phyloP scores from a whole-genome alignment of 768 basidiomycete genomes.

The Suillus clintonianus region DNA sequence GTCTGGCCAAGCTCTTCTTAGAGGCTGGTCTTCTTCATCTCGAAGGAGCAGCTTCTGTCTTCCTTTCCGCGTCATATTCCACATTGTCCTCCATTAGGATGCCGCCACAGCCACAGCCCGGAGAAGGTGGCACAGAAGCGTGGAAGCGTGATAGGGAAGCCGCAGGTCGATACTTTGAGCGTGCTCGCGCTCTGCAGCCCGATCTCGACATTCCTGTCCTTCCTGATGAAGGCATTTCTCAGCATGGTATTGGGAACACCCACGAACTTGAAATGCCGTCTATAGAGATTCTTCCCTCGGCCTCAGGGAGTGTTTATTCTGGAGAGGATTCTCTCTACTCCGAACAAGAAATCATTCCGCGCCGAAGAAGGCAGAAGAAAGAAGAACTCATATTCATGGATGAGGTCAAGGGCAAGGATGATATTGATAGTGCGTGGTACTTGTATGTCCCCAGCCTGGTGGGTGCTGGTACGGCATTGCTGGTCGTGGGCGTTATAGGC shows the following conservation, averaged over 20 bases:
- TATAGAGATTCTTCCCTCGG: constrained; percentile 47
- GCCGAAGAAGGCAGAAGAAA: constrained; percentile 56
- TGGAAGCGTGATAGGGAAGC: constrained; percentile 77
- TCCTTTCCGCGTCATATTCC: constrained; percentile 73
- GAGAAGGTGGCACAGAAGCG: constrained; percentile 63
- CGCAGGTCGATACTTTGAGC: constrained; percentile 72
- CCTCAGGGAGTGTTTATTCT: constrained; percentile 29
- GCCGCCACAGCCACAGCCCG: constrained; percentile 50
- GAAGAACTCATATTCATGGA: constrained; percentile 53
- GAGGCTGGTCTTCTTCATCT: constrained; percentile 79
- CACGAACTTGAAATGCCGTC: constrained; percentile 69
- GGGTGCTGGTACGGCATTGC: constrained; percentile 80
- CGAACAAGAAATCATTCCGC: constrained; percentile 33
- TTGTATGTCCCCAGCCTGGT: constrained; percentile 77
- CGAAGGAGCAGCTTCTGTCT: constrained; percentile 75
- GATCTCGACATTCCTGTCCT: constrained; percentile 70
- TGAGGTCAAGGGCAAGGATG: constrained; percentile 48
- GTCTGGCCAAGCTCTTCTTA: constrained; percentile 73
- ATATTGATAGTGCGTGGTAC: constrained; percentile 77
- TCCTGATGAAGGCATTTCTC: constrained; percentile 45
- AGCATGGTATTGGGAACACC: constrained; percentile 23
- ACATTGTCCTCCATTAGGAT: constrained; percentile 79
- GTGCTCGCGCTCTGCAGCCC: constrained; percentile 60
- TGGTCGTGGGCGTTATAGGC: constrained; percentile 78
- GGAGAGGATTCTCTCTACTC: constrained; percentile 28